Evolutionary conservation across 306 rosid genomes (phyloP), one percentile per base, ranked within the genome.

Genomic region (Vachellia pachyceras): DNA sequence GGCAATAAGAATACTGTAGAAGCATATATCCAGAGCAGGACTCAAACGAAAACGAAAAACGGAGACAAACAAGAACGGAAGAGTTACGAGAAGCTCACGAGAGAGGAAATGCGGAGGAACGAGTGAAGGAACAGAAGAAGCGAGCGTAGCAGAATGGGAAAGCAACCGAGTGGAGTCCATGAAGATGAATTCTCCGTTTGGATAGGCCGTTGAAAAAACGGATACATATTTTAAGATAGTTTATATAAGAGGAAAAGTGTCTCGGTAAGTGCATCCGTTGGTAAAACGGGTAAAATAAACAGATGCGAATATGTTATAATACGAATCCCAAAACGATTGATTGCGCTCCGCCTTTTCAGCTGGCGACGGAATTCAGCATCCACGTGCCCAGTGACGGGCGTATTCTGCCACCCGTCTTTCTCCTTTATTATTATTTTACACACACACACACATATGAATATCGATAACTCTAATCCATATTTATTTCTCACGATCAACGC

Each of bases 71-170:
- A 42, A 69, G 40, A 37, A 41, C 33, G 42, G 79, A 74, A 81
- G 44, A 79, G 74, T 22, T 35, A 36, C 60, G 58, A 44, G 46
- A 79, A 80, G 81, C 84, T 79, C 55, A 25, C 29, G 15, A 61
- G 40, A 76, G 63, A 79, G 81, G 66, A 68, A 47, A 14, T 44
- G 8, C 40, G 18, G n/a, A 6, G 40, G 11, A 70, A 72, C 76
- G 74, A 45, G 82, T 39, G 74, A 69, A 60, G 60, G 25, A 17
- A 10, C 80, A 11, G 70, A 5, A 69, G 37, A 14, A 15, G 22
- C 23, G 18, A 6, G 58, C 22, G 22, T 2, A 10, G 49, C 61
- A 29, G 52, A 63, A 33, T 14, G 11, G 18, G 13, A 23, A 68
- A 69, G 60, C 37, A 25, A 55, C 37, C 36, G 46, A 40, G 12